Evolutionary conservation across 805 yeast genomes (phyloP), one percentile per base, ranked within the genome.

Genomic region (Brettanomyces sp.): DNA sequence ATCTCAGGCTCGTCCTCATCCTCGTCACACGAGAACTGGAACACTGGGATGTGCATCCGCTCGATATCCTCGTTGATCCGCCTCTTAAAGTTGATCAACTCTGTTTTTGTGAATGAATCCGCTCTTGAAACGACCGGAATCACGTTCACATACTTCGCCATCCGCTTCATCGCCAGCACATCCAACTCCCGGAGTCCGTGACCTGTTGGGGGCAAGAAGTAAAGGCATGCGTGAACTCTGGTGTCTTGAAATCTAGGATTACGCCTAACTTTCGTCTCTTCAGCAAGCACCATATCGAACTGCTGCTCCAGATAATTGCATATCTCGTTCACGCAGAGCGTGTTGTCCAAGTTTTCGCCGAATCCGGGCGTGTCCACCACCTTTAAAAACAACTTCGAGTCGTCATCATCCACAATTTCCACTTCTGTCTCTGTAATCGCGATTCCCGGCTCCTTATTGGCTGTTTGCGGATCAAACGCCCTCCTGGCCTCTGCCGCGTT

Each of bases 261-360:
- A 73, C 97, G 81, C 63, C 76, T 76, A 52, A 89, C 86, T 51
- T 91, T 73, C 1, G 93, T 85, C 62, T 89, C 96, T 61, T 89
- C 96, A 2, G 86, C 87, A 41, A 89, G 72, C 0, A 85, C 88
- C 47, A 74, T 68, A 59, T 83, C 90, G 58, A 84, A 85, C 58
- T 85, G 91, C 59, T 82, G 88, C 59, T 82, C 84, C 56, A 85
- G 65, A 59, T 75, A 85, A 47, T 73, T 70, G 45, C 77, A 76
- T 44, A 85, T 76, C 58, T 85, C 93, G 11, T 66, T 69, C 56
- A 76, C 79, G 58, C 91, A 83, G 43, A 82, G 54, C 42, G 77
- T 76, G 55, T 79, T 79, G 60, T 78, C 69, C 50, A 78, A 63
- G 57, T 79, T 78, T 55, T 82, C 77, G 52, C 82, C 79, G 67